Percentiles rank a stretch among this genome's conserved stretches.
Evolutionary conservation across 2,329 filamentous ascomycete species (phyloP).

Genomic region (Alternaria sp.): DNA sequence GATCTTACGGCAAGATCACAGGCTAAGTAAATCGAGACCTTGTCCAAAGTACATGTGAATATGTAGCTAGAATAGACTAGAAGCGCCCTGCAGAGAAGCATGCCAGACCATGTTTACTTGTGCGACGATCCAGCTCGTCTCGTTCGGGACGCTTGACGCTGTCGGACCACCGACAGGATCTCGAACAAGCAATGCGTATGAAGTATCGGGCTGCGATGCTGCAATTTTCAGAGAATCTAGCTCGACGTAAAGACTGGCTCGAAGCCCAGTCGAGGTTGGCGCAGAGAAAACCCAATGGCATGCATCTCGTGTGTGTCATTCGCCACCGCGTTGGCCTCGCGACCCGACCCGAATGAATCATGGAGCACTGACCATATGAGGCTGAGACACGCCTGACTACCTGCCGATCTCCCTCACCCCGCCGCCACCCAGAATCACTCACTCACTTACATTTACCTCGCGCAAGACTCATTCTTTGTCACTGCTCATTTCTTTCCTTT

Average conservation of each 20-base stretch:
- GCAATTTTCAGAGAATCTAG: background rate
- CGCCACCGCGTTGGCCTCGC: conserved; percentile 13
- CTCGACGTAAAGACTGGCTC: conserved; percentile 5
- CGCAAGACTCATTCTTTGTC: conserved; percentile 6
- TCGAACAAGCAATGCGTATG: background rate
- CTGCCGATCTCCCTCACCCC: conserved; percentile 19
- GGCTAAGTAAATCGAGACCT: background rate
- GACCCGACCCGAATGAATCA: conserved; percentile 15
- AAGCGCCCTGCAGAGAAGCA: background rate
- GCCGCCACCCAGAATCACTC: conserved; percentile 12
- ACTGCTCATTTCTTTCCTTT: conserved; percentile 6
- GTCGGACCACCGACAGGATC: background rate
- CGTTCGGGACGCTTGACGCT: background rate
- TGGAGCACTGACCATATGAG: conserved; percentile 16
- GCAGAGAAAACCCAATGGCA: background rate
- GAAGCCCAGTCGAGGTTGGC: background rate
- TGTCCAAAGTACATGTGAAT: background rate
- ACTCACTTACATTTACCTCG: conserved; percentile 12
- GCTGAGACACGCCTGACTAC: conserved; percentile 14
- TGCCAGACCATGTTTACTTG: background rate
- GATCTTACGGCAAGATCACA: background rate
- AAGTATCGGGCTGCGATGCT: background rate
- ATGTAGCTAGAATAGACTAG: background rate
- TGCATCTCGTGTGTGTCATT: conserved; percentile 5
- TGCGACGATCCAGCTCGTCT: background rate